Evolutionary conservation across 2,329 filamentous ascomycete genomes (phyloP).

Genomic region (Camptophora hylomeconis): DNA sequence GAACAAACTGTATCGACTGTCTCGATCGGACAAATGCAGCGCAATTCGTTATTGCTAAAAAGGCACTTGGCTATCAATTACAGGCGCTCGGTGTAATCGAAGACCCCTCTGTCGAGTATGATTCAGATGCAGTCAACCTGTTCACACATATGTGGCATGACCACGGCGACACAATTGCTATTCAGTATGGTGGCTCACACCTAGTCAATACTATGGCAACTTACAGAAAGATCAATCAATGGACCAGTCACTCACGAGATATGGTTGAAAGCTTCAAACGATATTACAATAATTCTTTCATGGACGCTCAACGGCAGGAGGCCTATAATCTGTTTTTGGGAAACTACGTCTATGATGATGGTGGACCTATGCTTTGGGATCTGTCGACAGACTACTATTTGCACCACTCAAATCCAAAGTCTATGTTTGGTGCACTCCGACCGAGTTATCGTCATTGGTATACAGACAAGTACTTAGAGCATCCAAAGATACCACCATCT

Average conservation of each 20-base stretch:
- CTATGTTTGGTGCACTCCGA: conserved; percentile 49
- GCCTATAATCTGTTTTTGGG: conserved; percentile 95
- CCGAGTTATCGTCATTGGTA: conserved; percentile 85
- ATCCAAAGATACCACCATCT: conserved; percentile 43
- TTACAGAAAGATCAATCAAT: conserved; percentile 97
- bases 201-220: conserved; percentile 99
- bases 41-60: conserved; percentile 94
- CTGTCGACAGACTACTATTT: conserved; percentile 90
- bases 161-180: conserved; percentile 92
- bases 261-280: conserved; percentile 99
- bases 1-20: conserved; percentile 97
- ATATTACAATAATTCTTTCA: conserved; percentile 97
- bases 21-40: conserved; percentile 94
- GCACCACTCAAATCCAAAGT: conserved; percentile 72
- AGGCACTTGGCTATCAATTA: conserved; percentile 80
- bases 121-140: conserved; percentile 88
- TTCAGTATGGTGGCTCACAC: conserved; percentile 95
- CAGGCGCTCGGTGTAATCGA: conserved; percentile 81
- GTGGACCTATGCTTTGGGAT: conserved; percentile 94
- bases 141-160: conserved; percentile 99
- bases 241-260: conserved; percentile 92
- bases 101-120: conserved; percentile 69
- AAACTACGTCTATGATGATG: conserved; percentile 80
- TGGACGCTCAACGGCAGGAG: conserved; percentile 95
- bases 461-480: conserved; percentile 57